phyloP scores from a whole-genome alignment of 140 eudicot species.

The Bidens hawaiensis region DNA sequence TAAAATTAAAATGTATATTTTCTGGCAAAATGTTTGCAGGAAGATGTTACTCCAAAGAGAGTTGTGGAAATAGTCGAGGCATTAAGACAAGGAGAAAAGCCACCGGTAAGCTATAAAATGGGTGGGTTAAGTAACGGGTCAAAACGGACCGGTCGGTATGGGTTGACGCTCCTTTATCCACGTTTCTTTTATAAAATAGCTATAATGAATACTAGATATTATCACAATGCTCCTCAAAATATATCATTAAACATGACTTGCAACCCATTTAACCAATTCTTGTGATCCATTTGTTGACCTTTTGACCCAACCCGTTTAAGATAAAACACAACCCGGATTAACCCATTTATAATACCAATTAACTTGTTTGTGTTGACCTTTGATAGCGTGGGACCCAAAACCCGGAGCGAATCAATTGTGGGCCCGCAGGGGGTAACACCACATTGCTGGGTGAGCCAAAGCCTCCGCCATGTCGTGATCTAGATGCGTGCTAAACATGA shows the following conservation, averaged over 20 bases:
- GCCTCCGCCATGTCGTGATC: slow-evolving; percentile 91
- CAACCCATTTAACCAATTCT: not conserved
- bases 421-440: slow-evolving; percentile 88
- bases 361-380: slow-evolving; percentile 2
- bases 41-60: slow-evolving; percentile 79
- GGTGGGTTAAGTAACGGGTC: not conserved
- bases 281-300: not conserved
- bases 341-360: not conserved
- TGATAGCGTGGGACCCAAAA: slow-evolving; percentile 89
- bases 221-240: not conserved
- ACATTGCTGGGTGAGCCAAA: slow-evolving; percentile 87
- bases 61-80: slow-evolving; percentile 93
- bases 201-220: not conserved
- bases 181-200: not conserved
- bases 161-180: not conserved
- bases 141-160: not conserved
- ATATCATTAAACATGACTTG: not conserved
- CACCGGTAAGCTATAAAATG: slow-evolving; percentile 56
- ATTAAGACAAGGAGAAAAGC: slow-evolving; percentile 85
- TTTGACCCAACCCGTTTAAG: not conserved
- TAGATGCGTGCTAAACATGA: slow-evolving; percentile 70
- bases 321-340: not conserved
- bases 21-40: slow-evolving; percentile 35
- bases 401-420: slow-evolving; percentile 57
- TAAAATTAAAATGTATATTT: not conserved